Evolutionary conservation across 306 rosid species (phyloP), one percentile per base, ranked within the genome.

Genomic region (Quercus glauca): DNA sequence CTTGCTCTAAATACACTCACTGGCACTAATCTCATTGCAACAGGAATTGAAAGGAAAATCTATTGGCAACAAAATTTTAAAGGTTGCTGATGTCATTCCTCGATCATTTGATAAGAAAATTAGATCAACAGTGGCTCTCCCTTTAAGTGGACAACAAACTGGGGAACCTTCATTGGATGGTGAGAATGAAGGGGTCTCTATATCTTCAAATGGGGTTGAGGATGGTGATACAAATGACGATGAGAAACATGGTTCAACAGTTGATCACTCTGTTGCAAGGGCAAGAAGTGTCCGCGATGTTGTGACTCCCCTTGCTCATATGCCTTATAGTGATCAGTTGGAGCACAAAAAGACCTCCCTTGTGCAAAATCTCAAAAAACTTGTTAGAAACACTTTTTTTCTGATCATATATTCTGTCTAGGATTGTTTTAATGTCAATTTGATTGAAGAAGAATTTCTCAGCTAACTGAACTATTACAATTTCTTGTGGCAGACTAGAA

Each of bases 221-320:
- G 88, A 86, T 77, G 90, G 73, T 67, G 86, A 86, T 76, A 82
- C 68, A 37, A 82, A 80, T 76, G 79, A 79, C 55, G 89, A 76
- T 41, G 43, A 33, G 4, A 67, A 67, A 18, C n/a, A 19, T 9
- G 74, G 69, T 77, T 80, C 75, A 81, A 78, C 82, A 21, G 71
- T 37, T 43, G 87, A 87, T 73, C 91, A 82, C 81, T 81, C 76
- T 3, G 59, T 73, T 55, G 26, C 85, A 0, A 91, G 80, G 82
- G 89, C 84, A 74, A 91, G 67, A 91, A 87, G 79, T 63, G 85
- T 85, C 71, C 89, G 93, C 3, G 88, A 90, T 69, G 96, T 69
- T 51, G 99, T 90, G 88, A 86, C 98, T 78, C 97, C 99, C 69
- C 91, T 95, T 15, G 93, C 98, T 73, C 94, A 95, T 86, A 73